Evolutionary conservation across 2,329 filamentous ascomycete species (phyloP), one percentile per base, ranked within the genome.

Genomic region (Leptodontidium sp.): DNA sequence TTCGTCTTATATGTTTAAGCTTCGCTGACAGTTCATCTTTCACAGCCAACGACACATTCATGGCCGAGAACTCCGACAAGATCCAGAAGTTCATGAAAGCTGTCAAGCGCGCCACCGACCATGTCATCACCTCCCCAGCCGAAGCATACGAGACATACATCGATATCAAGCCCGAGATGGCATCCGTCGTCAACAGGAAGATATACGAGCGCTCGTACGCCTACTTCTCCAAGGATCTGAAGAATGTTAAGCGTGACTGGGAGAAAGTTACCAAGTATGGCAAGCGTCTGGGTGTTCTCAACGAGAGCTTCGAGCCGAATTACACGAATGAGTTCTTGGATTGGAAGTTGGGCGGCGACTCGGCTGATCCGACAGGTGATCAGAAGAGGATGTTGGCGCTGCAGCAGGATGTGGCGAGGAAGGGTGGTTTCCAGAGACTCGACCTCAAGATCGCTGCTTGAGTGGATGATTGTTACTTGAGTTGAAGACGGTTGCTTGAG

Each of bases 171-270:
- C 89, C 91, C 2, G 84, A 84, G 73, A 91, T 93, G 89, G 87
- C 84, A 53, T 88, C 88, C 0, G 77, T 82, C 1, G 86, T 93
- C 67, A 93, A 93, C 83, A 86, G 87, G 75, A 93, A 93, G 85
- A 93, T 94, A 80, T 93, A 92, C 75, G 91, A 93, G 84, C 88
- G 91, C 69, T 91, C 88, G 74, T 94, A 88, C 75, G 91, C 91
- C 24, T 93, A 93, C 84, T 92, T 93, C 79, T 91, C 88, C 68
- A 85, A 85, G 72, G 91, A 93, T 73, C 77, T 93, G 72, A 90
- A 92, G 86, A 94, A 94, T 73, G 91, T 94, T 6, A 74, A 80
- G 64, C 87, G 92, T 59, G 91, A 94, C 81, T 94, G 91, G 91
- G 80, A 84, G 68, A 93, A 94, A 84, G 92, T 93, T 12, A 93